A percentile compares a stretch with the other conserved stretches of the same genome.
Conservation (phyloP, 1,139 yeast species). For the Candida tropicalis region DNA sequence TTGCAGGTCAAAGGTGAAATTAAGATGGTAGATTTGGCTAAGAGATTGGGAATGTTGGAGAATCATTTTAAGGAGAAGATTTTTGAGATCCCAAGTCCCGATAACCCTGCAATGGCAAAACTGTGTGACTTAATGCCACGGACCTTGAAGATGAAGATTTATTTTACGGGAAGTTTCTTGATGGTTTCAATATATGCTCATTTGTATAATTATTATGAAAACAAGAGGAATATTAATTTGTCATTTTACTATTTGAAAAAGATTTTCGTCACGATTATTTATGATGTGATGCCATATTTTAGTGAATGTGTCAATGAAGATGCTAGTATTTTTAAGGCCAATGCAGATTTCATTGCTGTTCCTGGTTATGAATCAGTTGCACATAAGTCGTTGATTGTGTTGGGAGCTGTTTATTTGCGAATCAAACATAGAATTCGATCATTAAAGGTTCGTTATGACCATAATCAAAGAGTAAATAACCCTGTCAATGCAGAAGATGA, state of each 20-base stretch:
- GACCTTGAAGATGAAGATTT: conserved; percentile 25
- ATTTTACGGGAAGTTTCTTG: conserved; percentile 24
- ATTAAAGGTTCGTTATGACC: conserved; percentile 15
- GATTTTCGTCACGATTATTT: conserved; percentile 25
- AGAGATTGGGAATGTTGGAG: conserved; percentile 22
- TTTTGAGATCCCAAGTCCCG: conserved; percentile 13
- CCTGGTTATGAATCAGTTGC: conserved; percentile 38
- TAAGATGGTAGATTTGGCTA: conserved; percentile 22
- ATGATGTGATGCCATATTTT: conserved; percentile 38
- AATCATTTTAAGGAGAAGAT: conserved; percentile 19
- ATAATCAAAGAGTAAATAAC: conserved; percentile 14
- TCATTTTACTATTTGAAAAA: conserved; percentile 36
- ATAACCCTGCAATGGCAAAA: conserved; percentile 8
- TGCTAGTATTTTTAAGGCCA: conserved; percentile 20
- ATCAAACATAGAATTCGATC: conserved; percentile 14
- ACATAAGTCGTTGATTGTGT: conserved; percentile 32
- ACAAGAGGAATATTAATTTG: conserved; percentile 22
- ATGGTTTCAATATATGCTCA: conserved; percentile 33
- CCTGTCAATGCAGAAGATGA: conserved; percentile 12
- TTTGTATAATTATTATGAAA: conserved; percentile 41
- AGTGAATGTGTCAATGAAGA: conserved; percentile 25
- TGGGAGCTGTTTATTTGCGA: conserved; percentile 27
- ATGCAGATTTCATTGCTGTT: conserved; percentile 38
- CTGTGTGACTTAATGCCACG: conserved; percentile 13
- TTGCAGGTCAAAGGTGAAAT: conserved; percentile 24